Evolutionary conservation across 768 basidiomycete genomes (phyloP), one percentile per base, ranked within the genome.

Genomic region (Rhodotorula babjevae): DNA sequence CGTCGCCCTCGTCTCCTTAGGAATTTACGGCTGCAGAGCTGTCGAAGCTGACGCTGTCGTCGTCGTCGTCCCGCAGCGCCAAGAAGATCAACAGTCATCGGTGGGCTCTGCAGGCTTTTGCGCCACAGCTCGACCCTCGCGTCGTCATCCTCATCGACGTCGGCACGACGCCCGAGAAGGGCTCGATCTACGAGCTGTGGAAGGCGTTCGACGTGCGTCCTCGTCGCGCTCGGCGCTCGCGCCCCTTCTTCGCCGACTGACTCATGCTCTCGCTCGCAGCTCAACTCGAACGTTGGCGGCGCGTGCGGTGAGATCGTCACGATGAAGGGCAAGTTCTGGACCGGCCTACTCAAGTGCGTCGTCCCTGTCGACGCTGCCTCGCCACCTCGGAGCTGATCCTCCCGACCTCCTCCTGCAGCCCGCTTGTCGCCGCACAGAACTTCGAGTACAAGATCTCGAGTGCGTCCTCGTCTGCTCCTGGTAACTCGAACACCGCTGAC

Each of bases 91-190:
- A 76, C 61, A 91, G 90, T 58, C 93, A 97, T 78, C 84, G 94
- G 58, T 96, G 93, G 94, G 84, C 96, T 36, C 94, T 97, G 84
- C 93, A 97, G 74, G 94, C 91, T n/a, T 90, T 97, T 63, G 93
- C 86, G 0, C 85, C 88, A 1, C 83, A 93, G 79, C 82, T 96
- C 52, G 89, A 92, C 82, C 90, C 94, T n/a, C 96, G 94, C 76
- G 88, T 97, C 29, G 67, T 72, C 36, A 61, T 72, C 57, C 84
- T 97, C 40, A 82, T 97, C 63, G 94, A 97, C 73, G 94, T 96
- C 25, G 94, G 94, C 2, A 97, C 94, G 4, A 87, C 89, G 50
- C 94, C 94, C 0, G 87, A 50, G 11, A 12, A 49, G 87, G 10
- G 57, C 33, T 61, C 57, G 44, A 31, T 72, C 36, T 55, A 44